A percentile compares a stretch with the other conserved stretches of the same genome.
Conservation (phyloP, 352 stramenopile species). For the Globisporangium lucens region DNA sequence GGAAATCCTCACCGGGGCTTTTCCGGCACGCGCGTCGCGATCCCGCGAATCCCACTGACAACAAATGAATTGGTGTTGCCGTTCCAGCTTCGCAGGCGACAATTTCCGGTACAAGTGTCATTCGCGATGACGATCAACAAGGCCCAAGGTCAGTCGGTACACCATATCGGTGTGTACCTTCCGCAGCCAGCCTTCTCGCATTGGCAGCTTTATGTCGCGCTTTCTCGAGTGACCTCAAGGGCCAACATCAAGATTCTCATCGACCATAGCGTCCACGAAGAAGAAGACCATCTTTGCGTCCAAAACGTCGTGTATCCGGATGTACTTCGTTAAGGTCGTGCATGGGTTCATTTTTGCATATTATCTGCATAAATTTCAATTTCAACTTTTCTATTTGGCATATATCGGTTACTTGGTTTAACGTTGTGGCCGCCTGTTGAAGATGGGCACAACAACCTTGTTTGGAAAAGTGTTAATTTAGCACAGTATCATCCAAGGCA, state of each 20-base stretch:
- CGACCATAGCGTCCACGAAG: conserved; percentile 13
- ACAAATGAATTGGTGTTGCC: conserved; percentile 17
- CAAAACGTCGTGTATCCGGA: conserved; percentile 17
- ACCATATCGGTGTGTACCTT: conserved; percentile 25
- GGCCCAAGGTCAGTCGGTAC: conserved; percentile 26
- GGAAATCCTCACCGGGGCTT: too few relatives aligned
- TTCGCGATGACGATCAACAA: conserved; percentile 44
- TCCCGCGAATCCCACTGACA: conserved; percentile 20
- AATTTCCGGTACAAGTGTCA: conserved; percentile 25
- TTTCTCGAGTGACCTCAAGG: conserved; percentile 18
- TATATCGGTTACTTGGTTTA: too few relatives aligned
- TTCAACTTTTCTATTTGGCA: too few relatives aligned
- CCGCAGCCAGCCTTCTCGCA: conserved; percentile 23
- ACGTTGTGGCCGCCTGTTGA: too few relatives aligned
- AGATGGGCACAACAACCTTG: background rate
- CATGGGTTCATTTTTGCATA: background rate
- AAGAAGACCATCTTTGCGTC: conserved; percentile 16
- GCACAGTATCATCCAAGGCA: too few relatives aligned
- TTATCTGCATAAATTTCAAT: too few relatives aligned
- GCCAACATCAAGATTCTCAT: conserved; percentile 19
- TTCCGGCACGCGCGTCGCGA: conserved; percentile 16
- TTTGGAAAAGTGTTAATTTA: too few relatives aligned
- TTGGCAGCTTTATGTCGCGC: conserved; percentile 29
- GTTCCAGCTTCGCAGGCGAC: conserved; percentile 20
- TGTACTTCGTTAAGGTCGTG: background rate